Conservation (phyloP, 1,284 basidiomycete species). For the Xerocomus amazonicus region DNA sequence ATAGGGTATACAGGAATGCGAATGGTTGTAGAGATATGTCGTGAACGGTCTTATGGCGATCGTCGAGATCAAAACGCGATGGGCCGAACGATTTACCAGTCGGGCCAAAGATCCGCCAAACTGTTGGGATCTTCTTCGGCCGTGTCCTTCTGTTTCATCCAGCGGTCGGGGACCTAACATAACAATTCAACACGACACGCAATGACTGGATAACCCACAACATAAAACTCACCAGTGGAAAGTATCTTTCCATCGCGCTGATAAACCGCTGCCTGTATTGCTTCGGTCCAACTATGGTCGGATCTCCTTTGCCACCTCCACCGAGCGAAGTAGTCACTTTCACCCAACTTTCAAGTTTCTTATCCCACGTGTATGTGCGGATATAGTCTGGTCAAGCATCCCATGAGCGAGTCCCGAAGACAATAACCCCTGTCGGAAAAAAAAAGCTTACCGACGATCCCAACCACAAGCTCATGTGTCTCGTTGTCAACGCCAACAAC, state of each 20-base stretch:
- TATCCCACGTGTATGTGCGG: slow-evolving; percentile 96
- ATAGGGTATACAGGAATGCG: slow-evolving; percentile 21
- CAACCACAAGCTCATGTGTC: slow-evolving; percentile 84
- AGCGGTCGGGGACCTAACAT: slow-evolving; percentile 72
- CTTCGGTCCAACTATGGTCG: slow-evolving; percentile 86
- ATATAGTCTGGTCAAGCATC: slow-evolving; percentile 68
- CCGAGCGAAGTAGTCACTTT: slow-evolving; percentile 92
- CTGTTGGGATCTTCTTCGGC: slow-evolving; percentile 69
- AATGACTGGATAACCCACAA: neutral
- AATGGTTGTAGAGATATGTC: slow-evolving; percentile 3
- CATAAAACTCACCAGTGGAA: slow-evolving; percentile 61
- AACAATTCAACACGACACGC: slow-evolving; percentile 5
- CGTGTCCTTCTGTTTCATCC: slow-evolving; percentile 79
- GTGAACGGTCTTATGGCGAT: neutral
- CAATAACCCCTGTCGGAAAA: neutral
- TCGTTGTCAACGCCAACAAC: slow-evolving; percentile 89
- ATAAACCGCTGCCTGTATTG: slow-evolving; percentile 87
- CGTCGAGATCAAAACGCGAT: slow-evolving; percentile 3
- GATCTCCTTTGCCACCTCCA: slow-evolving; percentile 76
- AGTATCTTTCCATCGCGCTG: slow-evolving; percentile 90
- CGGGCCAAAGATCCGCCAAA: slow-evolving; percentile 48
- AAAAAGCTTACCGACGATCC: slow-evolving; percentile 81
- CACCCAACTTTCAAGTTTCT: slow-evolving; percentile 96
- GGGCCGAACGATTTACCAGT: slow-evolving; percentile 38
- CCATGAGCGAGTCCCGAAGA: slow-evolving; percentile 2